Percentiles rank a stretch among this genome's conserved stretches.
Evolutionary conservation across 192 early-diverging fungal species (phyloP).

Genomic region (Spinellus fusiger): DNA sequence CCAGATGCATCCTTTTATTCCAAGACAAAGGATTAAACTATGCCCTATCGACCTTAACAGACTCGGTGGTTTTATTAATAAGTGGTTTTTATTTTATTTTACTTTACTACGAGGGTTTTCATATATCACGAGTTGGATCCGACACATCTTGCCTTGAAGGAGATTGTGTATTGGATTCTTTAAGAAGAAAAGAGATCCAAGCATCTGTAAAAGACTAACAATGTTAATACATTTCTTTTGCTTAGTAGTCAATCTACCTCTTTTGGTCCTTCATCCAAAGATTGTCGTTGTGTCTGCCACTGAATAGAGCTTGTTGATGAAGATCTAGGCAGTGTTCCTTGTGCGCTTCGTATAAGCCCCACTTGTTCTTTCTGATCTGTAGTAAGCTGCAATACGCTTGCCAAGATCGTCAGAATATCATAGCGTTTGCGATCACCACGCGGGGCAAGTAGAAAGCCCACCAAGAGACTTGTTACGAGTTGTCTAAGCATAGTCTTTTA

Average conservation of each 20-base stretch:
- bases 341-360: slow-evolving; percentile 65
- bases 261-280: slow-evolving; percentile 16
- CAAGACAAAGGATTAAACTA: too few species aligned
- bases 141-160: background rate
- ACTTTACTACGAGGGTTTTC: background rate
- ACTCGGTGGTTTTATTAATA: too few species aligned
- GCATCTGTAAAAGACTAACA: slow-evolving; percentile 67
- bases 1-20: too few species aligned
- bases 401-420: slow-evolving; percentile 88
- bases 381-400: slow-evolving; percentile 76
- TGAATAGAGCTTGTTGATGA: slow-evolving; percentile 36
- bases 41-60: too few species aligned
- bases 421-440: slow-evolving; percentile 88
- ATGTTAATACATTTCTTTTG: slow-evolving; percentile 3
- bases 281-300: slow-evolving; percentile 35
- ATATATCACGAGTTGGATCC: background rate
- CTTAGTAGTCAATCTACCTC: slow-evolving; percentile 11
- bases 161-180: slow-evolving; percentile 47
- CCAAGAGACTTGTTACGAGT: slow-evolving; percentile 85
- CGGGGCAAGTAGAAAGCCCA: slow-evolving; percentile 77
- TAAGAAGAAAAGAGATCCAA: slow-evolving; percentile 76
- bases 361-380: slow-evolving; percentile 86
- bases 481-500: slow-evolving; percentile 45
- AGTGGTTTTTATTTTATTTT: background rate
- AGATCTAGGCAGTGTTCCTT: slow-evolving; percentile 21